These are phyloP conservation scores for Pyrenula aspistea DNA, from an alignment of 495 filamentous ascomycete species.

Conservation along the genomic window DNA sequence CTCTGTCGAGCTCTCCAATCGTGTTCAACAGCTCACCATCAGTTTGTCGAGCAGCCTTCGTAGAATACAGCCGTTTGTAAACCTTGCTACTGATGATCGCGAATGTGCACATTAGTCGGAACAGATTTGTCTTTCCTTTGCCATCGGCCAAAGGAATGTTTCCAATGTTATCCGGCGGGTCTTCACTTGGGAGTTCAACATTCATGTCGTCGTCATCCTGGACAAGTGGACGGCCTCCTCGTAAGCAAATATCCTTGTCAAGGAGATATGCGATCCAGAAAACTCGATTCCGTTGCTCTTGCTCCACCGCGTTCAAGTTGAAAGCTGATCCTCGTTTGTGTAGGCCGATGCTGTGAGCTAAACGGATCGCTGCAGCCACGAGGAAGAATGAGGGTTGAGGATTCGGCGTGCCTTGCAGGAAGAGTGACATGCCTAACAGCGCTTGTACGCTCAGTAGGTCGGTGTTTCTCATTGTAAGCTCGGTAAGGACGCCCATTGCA, in stretches of 20 bases:
- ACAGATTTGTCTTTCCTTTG: conserved; percentile 89
- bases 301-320: conserved; percentile 78
- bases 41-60: conserved; percentile 80
- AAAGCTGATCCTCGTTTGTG: conserved; percentile 89
- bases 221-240: conserved; percentile 82
- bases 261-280: conserved; percentile 98
- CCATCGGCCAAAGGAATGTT: conserved; percentile 84
- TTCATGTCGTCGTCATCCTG: conserved; percentile 99
- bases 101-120: conserved; percentile 82
- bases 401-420: conserved; percentile 93
- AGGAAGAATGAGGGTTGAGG: conserved; percentile 91
- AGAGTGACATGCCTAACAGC: conserved; percentile 87
- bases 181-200: conserved; percentile 84
- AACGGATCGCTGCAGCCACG: conserved; percentile 81
- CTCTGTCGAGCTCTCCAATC: conserved; percentile 87
- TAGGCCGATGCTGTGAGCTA: conserved; percentile 88
- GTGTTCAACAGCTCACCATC: conserved; percentile 91
- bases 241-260: conserved; percentile 89
- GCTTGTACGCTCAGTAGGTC: conserved; percentile 96
- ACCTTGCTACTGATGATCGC: conserved; percentile 85
- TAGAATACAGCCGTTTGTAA: conserved; percentile 88
- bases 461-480: conserved; percentile 90
- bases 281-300: conserved; percentile 89
- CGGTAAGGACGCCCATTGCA: conserved; percentile 81
- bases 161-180: conserved; percentile 83